Conservation (phyloP, 1,284 basidiomycete genomes). For the Heliocybe sulcata region DNA sequence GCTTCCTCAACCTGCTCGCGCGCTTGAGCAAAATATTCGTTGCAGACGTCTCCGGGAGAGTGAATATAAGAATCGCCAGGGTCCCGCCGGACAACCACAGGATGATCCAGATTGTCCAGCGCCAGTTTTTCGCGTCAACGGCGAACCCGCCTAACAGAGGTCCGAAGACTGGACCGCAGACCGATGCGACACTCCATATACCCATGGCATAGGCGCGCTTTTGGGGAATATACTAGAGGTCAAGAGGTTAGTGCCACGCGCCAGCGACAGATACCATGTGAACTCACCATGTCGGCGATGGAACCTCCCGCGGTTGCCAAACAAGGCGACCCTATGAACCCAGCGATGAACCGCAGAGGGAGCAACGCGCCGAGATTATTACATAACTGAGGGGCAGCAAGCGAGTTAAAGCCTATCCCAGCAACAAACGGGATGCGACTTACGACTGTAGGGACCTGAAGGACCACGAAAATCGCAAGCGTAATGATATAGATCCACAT, state of each 20-base stretch:
- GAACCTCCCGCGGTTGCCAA: conserved; percentile 25
- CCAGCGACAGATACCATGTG: background rate
- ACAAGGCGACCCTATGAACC: conserved; percentile 37
- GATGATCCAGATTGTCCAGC: conserved; percentile 50
- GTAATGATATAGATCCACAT: conserved; percentile 46
- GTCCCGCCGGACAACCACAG: conserved; percentile 38
- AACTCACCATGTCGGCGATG: conserved; percentile 25
- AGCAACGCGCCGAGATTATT: conserved; percentile 49
- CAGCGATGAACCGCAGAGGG: conserved; percentile 57
- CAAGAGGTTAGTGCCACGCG: background rate
- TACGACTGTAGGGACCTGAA: conserved; percentile 40
- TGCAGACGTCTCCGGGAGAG: conserved; percentile 41
- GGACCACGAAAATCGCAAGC: conserved; percentile 45
- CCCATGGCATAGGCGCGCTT: conserved; percentile 49
- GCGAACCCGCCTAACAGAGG: conserved; percentile 44
- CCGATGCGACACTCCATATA: conserved; percentile 49
- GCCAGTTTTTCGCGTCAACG: conserved; percentile 28
- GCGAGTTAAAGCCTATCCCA: no score
- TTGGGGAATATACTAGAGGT: conserved; percentile 38
- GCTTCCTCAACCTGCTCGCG: conserved; percentile 18
- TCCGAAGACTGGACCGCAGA: conserved; percentile 35
- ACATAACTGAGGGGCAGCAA: no score
- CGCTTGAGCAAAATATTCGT: conserved; percentile 33
- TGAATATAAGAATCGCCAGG: conserved; percentile 33
- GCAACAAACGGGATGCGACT: no score